These are phyloP conservation scores for Geranium incanum DNA, from an alignment of 441 rosid genomes.

Conservation along the genomic window DNA sequence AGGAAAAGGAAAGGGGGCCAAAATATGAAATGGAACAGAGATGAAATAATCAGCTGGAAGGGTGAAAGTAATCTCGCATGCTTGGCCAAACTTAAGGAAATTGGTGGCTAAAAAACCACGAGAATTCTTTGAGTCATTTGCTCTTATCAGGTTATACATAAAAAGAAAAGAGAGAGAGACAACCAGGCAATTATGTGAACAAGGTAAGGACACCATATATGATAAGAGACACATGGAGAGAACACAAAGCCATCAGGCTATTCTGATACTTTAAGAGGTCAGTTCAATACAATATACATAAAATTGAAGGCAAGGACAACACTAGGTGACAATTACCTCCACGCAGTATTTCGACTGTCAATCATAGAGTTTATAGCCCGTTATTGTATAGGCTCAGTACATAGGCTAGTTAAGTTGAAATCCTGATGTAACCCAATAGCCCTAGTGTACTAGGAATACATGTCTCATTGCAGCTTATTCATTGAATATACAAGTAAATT, in stretches of 20 bases:
- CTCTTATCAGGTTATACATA: background rate
- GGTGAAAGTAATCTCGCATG: background rate
- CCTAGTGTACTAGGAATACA: too few relatives aligned
- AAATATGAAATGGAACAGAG: slow-evolving; percentile 4
- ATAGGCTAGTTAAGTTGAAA: too few relatives aligned
- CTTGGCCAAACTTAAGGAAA: background rate
- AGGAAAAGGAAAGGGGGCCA: background rate
- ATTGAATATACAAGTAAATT: too few relatives aligned
- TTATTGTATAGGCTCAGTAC: too few relatives aligned
- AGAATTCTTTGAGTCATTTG: background rate
- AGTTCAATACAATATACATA: background rate
- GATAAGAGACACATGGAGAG: background rate
- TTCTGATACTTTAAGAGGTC: slow-evolving; percentile 4
- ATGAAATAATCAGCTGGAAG: background rate
- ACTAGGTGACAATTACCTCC: slow-evolving; percentile 5
- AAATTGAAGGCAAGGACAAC: background rate
- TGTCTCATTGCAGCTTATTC: too few relatives aligned
- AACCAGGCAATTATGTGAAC: background rate
- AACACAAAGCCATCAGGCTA: slow-evolving; percentile 1
- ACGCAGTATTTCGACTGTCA: background rate
- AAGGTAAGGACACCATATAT: background rate
- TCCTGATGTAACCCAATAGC: too few relatives aligned
- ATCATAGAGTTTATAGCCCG: too few relatives aligned
- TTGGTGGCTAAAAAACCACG: background rate
- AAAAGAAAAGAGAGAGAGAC: background rate